Conservation (phyloP, 139 green algal species). For the Chlorella sp. region DNA sequence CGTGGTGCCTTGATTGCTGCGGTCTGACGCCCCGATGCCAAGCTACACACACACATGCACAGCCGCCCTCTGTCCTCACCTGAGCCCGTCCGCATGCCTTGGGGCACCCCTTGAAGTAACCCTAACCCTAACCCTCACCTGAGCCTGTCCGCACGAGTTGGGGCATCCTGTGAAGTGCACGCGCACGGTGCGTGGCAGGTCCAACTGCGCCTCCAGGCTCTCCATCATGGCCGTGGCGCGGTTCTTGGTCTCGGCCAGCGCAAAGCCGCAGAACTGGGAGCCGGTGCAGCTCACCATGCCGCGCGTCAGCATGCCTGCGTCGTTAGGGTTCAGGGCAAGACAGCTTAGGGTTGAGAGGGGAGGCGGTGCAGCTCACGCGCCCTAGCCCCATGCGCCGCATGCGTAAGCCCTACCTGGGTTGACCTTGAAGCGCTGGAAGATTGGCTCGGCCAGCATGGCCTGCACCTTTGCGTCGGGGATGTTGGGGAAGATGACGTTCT, state of each 20-base stretch:
- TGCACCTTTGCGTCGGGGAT: constrained; percentile 77
- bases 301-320: constrained; percentile 34
- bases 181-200: constrained; percentile 73
- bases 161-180: constrained; percentile 99
- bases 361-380: too few species aligned
- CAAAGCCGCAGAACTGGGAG: constrained; percentile 94
- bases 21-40: too few species aligned
- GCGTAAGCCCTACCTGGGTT: constrained; percentile 31
- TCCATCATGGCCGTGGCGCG: constrained; percentile 13
- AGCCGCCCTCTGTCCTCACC: too few species aligned
- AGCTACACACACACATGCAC: too few species aligned
- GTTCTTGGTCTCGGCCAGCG: constrained; percentile 94
- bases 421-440: constrained; percentile 71
- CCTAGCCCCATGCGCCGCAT: too few species aligned
- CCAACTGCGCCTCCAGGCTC: constrained; percentile 74
- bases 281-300: constrained; percentile 86
- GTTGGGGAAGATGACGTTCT: constrained; percentile 93
- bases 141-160: constrained; percentile 94
- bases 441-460: constrained; percentile 74
- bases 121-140: constrained; percentile 67
- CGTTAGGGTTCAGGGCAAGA: too few species aligned
- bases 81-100: too few species aligned
- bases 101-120: too few species aligned
- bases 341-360: too few species aligned
- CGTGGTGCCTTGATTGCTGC: too few species aligned